A percentile compares a stretch with the other conserved stretches of the same genome.
phyloP scores from a whole-genome alignment of 1,139 yeast species.

The Dujonia santamariae region DNA sequence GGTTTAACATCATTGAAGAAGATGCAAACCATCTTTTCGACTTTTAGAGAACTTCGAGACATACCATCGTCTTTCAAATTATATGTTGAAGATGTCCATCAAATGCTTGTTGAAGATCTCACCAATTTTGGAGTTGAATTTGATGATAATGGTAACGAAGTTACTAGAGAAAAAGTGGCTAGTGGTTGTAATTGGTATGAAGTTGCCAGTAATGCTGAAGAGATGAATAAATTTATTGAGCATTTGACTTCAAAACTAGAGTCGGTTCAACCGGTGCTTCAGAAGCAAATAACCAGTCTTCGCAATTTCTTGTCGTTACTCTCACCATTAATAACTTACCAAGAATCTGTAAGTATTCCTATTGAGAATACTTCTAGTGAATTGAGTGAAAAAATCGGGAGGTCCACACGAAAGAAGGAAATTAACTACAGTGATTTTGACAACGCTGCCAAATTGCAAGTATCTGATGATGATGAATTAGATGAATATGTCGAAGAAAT shows the following conservation, averaged over 20 bases:
- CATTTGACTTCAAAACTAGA: slow-evolving; percentile 23
- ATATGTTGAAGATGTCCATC: slow-evolving; percentile 50
- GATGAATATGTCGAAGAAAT: slow-evolving; percentile 13
- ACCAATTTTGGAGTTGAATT: slow-evolving; percentile 34
- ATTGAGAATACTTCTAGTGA: no score
- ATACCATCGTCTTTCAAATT: slow-evolving; percentile 41
- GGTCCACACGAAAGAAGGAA: slow-evolving; percentile 8
- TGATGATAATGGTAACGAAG: slow-evolving; percentile 28
- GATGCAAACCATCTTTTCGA: slow-evolving; percentile 26
- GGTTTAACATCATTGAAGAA: slow-evolving; percentile 35
- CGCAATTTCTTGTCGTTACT: slow-evolving; percentile 14
- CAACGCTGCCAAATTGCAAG: slow-evolving; percentile 5
- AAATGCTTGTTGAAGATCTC: slow-evolving; percentile 29
- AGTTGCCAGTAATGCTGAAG: slow-evolving; percentile 35
- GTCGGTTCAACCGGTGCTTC: slow-evolving; percentile 11
- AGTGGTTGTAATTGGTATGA: slow-evolving; percentile 37
- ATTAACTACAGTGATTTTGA: slow-evolving; percentile 7
- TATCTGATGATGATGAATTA: slow-evolving; percentile 10
- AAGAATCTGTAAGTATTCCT: slow-evolving; percentile 12
- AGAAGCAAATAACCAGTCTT: slow-evolving; percentile 17
- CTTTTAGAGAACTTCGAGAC: slow-evolving; percentile 15
- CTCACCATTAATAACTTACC: slow-evolving; percentile 15
- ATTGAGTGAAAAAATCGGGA: slow-evolving; percentile 6
- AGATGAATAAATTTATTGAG: slow-evolving; percentile 29
- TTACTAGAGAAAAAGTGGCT: slow-evolving; percentile 9